Conservation (phyloP, 345 rosid genomes). For the Salix exigua region DNA sequence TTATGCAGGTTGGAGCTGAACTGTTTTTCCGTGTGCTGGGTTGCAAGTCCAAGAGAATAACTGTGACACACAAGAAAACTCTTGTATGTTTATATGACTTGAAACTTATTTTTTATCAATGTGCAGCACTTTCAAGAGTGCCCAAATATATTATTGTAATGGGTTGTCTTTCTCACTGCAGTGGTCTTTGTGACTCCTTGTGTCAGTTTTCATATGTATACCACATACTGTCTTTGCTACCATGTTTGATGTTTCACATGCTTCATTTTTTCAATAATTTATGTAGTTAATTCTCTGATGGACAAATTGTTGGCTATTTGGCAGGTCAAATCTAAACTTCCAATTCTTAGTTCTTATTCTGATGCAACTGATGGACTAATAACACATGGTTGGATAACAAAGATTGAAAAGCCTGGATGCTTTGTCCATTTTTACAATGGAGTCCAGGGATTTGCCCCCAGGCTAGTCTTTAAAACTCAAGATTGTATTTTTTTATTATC, state of each 20-base stretch:
- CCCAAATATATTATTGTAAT: not conserved
- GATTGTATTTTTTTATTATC: not conserved
- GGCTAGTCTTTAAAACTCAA: conserved; percentile 42
- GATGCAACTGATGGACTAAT: conserved; percentile 78
- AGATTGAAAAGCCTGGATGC: conserved; percentile 93
- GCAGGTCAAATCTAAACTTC: conserved; percentile 89
- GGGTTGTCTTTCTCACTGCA: not conserved
- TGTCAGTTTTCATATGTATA: not conserved
- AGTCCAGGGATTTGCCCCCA: conserved; percentile 91
- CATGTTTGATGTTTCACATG: not conserved
- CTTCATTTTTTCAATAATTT: not conserved
- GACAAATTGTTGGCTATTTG: conserved; percentile 19
- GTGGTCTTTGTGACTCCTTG: not conserved
- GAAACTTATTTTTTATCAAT: not conserved
- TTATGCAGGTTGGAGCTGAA: conserved; percentile 79
- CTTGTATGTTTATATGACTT: conserved; percentile 52
- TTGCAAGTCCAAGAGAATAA: conserved; percentile 91
- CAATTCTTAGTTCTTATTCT: conserved; percentile 72
- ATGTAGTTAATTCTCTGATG: conserved; percentile 2
- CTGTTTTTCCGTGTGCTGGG: conserved; percentile 88
- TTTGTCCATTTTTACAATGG: conserved; percentile 92
- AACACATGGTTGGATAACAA: conserved; percentile 96
- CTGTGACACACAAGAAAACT: conserved; percentile 90
- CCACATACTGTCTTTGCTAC: not conserved
- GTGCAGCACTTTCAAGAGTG: not conserved